These are phyloP conservation scores for Tulasnella sp. DNA, from an alignment of 768 basidiomycete species.

Conservation along the genomic window DNA sequence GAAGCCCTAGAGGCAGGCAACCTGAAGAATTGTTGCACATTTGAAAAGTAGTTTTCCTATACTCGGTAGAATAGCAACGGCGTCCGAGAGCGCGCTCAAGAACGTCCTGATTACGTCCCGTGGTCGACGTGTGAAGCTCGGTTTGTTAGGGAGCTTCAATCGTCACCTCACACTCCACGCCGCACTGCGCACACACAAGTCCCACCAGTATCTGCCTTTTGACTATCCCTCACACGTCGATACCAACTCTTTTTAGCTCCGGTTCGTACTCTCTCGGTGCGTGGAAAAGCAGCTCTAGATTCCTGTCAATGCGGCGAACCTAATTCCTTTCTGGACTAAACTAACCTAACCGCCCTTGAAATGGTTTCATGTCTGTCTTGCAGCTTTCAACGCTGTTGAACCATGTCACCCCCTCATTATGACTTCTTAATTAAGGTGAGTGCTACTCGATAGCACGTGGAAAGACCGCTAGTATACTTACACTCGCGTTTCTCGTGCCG, in stretches of 20 bases:
- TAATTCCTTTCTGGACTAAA: background rate
- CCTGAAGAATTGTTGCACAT: too few species aligned
- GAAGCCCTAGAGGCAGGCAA: too few species aligned
- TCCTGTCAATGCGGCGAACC: background rate
- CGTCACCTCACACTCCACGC: background rate
- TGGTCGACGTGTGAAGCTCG: background rate
- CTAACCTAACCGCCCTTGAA: background rate
- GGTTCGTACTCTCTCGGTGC: background rate
- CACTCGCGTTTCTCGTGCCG: background rate
- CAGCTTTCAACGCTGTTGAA: background rate
- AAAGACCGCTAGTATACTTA: background rate
- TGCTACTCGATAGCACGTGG: background rate
- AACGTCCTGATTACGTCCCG: background rate
- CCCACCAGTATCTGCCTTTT: background rate
- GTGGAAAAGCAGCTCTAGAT: background rate
- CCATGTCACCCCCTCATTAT: background rate
- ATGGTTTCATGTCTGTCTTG: background rate
- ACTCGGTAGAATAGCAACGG: background rate
- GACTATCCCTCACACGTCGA: background rate
- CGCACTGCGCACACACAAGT: background rate
- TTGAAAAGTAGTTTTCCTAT: too few species aligned
- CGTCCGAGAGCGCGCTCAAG: background rate
- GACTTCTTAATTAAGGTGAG: background rate
- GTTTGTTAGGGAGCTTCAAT: background rate
- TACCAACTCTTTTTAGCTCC: background rate